phyloP scores from a whole-genome alignment of 257 asterid genomes.

The Nicotiana knightiana region DNA sequence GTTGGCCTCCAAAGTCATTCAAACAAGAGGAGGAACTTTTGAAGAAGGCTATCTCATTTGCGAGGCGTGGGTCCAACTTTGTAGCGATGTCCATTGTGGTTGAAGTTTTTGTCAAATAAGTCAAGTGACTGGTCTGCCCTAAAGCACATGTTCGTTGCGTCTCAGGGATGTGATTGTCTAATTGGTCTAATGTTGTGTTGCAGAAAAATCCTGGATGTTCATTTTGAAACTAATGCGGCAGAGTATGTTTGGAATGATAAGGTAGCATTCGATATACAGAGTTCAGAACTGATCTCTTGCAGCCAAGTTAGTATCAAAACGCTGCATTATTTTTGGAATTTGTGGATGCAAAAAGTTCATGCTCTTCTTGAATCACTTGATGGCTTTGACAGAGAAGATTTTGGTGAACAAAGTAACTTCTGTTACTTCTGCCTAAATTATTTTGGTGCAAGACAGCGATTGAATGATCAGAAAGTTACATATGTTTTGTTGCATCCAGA shows the following conservation, averaged over 20 bases:
- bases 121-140: slow-evolving; percentile 21
- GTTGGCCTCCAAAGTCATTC: slow-evolving; percentile 54
- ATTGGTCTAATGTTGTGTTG: slow-evolving; percentile 28
- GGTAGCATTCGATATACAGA: slow-evolving; percentile 7
- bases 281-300: slow-evolving; percentile 16
- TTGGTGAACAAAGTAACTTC: background rate
- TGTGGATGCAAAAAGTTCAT: no score
- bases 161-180: slow-evolving; percentile 13
- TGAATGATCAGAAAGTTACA: no score
- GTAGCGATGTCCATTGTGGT: slow-evolving; percentile 27
- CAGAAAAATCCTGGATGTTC: slow-evolving; percentile 36
- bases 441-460: no score
- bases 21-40: slow-evolving; percentile 26
- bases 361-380: no score
- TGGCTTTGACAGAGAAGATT: slow-evolving; percentile 11
- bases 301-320: background rate
- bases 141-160: slow-evolving; percentile 19
- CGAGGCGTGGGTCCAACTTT: slow-evolving; percentile 23
- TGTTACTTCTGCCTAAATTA: no score
- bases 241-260: slow-evolving; percentile 29
- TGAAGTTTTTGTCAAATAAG: slow-evolving; percentile 22
- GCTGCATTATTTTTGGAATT: no score
- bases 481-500: no score
- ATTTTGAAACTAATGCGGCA: slow-evolving; percentile 10
- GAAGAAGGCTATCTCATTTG: slow-evolving; percentile 23